Evolutionary conservation across 768 basidiomycete species (phyloP).

Genomic region (Termitomyces sp.): DNA sequence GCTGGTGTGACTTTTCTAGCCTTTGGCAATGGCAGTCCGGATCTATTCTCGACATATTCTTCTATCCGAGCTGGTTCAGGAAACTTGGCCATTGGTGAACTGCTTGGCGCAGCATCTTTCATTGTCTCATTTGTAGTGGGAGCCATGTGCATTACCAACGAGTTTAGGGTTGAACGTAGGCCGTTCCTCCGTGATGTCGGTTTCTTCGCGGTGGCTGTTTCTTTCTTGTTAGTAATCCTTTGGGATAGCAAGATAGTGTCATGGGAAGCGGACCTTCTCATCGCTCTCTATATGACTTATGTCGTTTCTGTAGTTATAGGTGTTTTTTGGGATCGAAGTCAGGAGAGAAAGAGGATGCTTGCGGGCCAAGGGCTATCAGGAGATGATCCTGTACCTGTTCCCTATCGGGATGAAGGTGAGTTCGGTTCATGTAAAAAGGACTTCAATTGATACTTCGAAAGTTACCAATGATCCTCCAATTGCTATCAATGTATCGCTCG

Average conservation of each 20-base stretch:
- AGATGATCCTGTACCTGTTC: constrained; percentile 41
- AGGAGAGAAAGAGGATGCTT: constrained; percentile 46
- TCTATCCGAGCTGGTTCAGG: constrained; percentile 86
- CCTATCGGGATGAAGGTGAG: constrained; percentile 66
- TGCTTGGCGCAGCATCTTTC: constrained; percentile 93
- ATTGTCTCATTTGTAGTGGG: constrained; percentile 96
- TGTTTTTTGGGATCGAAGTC: constrained; percentile 70
- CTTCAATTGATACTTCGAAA: constrained; percentile 1
- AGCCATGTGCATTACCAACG: constrained; percentile 96
- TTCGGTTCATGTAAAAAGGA: not conserved
- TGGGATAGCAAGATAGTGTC: constrained; percentile 67
- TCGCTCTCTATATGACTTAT: constrained; percentile 74
- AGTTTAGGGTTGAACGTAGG: constrained; percentile 76
- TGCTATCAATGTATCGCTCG: constrained; percentile 21
- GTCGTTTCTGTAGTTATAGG: constrained; percentile 71
- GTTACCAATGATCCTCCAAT: constrained; percentile 11
- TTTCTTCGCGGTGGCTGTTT: constrained; percentile 86
- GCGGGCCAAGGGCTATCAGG: constrained; percentile 58
- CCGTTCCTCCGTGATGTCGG: constrained; percentile 93
- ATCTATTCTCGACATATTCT: constrained; percentile 94
- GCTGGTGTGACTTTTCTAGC: constrained; percentile 97
- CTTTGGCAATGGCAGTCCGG: constrained; percentile 96
- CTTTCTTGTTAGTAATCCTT: constrained; percentile 72
- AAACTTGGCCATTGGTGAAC: constrained; percentile 88
- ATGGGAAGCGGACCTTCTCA: constrained; percentile 72